Base-by-base conservation (phyloP, 352 stramenopile genomes). In the Pythium rhizo-oryzae region DNA sequence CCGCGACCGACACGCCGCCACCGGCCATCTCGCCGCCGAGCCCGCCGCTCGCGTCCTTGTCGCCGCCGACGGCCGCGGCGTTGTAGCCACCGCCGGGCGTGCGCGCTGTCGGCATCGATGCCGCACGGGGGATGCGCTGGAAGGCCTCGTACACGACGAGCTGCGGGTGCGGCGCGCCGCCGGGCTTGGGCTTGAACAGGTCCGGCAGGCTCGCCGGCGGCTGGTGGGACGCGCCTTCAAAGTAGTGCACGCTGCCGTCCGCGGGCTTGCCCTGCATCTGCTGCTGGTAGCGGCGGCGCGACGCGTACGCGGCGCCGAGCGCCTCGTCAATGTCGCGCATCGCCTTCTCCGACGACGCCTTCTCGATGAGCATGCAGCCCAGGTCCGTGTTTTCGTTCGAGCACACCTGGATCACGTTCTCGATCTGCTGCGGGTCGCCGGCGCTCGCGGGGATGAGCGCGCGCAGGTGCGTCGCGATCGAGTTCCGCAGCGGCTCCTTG, bases 331-430 rank as follows among this genome's bases (percentile, higher is more conserved):
- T 98, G 65, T 99, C 97, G 8, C 96, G 87, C 77, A 99, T 98
- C 4, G 97, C 97, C 76, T 99, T 99, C 71, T 99, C 97, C 7
- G 95, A 99, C 21, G 98, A 98, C 21, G 97, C 97, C 86, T 99
- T 99, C 78, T 99, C 97, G 70, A 99, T 99, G 21, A 99, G 80
- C 90, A 98, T 99, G 76, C 97, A 99, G 28, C 97, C 97, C 25
- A 99, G 72, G 69, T 99, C 98, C n/a, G 99, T 91, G 81, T 99
- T 99, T 59, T 99, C 97, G 28, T 97, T 98, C 6, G 96, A 96
- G 74, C 97, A 99, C 33, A 99, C 95, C 62, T 98, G 92, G 43
- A 99, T 97, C 64, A 98, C 97, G 70, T 99, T 96, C 63, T 99
- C 97, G 50, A 99, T 94, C 46, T 97, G 89, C 62, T 94, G 90